phyloP scores from a whole-genome alignment of 441 rosid genomes.

The Gossypium davidsonii region DNA sequence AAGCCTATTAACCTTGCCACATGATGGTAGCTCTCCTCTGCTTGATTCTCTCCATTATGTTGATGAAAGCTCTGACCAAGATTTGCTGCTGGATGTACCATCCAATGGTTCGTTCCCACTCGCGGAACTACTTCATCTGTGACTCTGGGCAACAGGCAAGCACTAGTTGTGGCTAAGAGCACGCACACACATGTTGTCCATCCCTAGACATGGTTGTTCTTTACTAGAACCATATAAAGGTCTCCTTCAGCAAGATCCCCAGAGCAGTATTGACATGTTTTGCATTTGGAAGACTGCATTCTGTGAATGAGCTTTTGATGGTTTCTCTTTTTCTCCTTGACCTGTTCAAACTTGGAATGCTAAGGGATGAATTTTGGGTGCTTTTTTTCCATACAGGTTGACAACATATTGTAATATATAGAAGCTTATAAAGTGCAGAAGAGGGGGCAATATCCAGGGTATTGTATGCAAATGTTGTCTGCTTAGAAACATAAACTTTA shows the following conservation, averaged over 20 bases:
- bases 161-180: slow-evolving; percentile 39
- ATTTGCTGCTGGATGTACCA: slow-evolving; percentile 80
- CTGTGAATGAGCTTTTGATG: slow-evolving; percentile 41
- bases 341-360: slow-evolving; percentile 39
- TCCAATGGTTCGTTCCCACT: slow-evolving; percentile 73
- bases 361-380: slow-evolving; percentile 33
- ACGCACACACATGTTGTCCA: slow-evolving; percentile 28
- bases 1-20: slow-evolving; percentile 65
- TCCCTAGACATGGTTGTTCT: slow-evolving; percentile 29
- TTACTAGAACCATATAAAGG: slow-evolving; percentile 28
- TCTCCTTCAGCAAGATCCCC: slow-evolving; percentile 23
- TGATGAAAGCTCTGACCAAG: slow-evolving; percentile 66
- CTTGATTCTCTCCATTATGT: slow-evolving; percentile 53
- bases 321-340: slow-evolving; percentile 28
- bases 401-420: slow-evolving; percentile 50
- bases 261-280: slow-evolving; percentile 29
- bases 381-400: slow-evolving; percentile 47
- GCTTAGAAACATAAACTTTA: slow-evolving; percentile 18
- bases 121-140: slow-evolving; percentile 79
- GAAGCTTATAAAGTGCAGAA: slow-evolving; percentile 44
- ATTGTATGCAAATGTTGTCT: slow-evolving; percentile 27
- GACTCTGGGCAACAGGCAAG: slow-evolving; percentile 45
- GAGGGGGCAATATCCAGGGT: slow-evolving; percentile 31
- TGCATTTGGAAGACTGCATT: slow-evolving; percentile 30
- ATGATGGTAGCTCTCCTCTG: slow-evolving; percentile 51